Conservation (phyloP, 768 basidiomycete genomes). For the Polyporus arcularius region DNA sequence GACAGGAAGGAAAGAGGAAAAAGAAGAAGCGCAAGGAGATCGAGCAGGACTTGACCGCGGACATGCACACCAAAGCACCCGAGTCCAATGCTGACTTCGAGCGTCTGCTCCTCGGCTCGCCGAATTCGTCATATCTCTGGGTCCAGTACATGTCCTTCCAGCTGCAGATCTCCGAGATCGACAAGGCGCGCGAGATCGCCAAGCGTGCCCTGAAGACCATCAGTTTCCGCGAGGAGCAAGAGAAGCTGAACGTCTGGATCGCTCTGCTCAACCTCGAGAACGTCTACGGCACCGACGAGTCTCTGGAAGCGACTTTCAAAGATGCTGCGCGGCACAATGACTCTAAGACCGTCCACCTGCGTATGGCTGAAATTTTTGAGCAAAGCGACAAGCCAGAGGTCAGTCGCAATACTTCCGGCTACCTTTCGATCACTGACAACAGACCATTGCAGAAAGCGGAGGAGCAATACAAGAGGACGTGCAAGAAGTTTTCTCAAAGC, state of each 20-base stretch:
- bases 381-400: constrained; percentile 84
- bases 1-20: constrained; percentile 57
- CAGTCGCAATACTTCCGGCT: constrained; percentile 16
- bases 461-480: constrained; percentile 83
- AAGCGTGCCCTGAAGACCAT: constrained; percentile 84
- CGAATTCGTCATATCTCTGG: constrained; percentile 98
- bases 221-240: constrained; percentile 93
- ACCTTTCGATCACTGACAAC: neutral
- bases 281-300: constrained; percentile 83
- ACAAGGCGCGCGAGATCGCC: constrained; percentile 89
- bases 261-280: constrained; percentile 95
- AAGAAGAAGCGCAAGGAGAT: constrained; percentile 70
- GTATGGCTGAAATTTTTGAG: constrained; percentile 82
- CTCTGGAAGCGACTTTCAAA: constrained; percentile 79
- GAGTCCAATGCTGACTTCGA: constrained; percentile 96
- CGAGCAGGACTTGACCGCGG: constrained; percentile 80
- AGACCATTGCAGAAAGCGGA: constrained; percentile 72
- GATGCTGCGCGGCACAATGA: constrained; percentile 91
- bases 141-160: constrained; percentile 99
- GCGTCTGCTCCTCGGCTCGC: constrained; percentile 86
- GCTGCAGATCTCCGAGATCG: constrained; percentile 92
- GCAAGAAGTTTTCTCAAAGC: constrained; percentile 93
- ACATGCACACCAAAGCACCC: constrained; percentile 83
- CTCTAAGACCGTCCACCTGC: constrained; percentile 85
- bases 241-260: constrained; percentile 97